Percentiles rank a stretch among this genome's conserved stretches.
These are phyloP conservation scores for Euptelea pleiosperma DNA, from an alignment of 164 flowering plant species.

Conservation along the genomic window DNA sequence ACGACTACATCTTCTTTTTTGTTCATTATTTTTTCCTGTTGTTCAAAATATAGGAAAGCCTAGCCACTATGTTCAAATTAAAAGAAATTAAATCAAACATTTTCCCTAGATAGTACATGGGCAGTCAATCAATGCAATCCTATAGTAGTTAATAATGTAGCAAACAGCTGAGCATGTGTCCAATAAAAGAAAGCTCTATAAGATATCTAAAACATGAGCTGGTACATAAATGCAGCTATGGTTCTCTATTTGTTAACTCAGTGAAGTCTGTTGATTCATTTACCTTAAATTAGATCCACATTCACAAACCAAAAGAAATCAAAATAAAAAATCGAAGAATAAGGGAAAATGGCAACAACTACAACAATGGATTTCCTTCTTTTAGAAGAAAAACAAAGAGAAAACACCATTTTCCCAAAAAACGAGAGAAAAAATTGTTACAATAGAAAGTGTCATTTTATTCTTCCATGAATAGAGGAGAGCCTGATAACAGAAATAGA, in stretches of 20 bases:
- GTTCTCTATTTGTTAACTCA: conserved; percentile 59
- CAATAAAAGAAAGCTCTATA: conserved; percentile 1
- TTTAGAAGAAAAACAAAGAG: too few relatives aligned
- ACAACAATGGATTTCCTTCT: too few relatives aligned
- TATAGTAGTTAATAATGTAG: neutral
- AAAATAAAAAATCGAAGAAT: neutral
- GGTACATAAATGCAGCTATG: conserved; percentile 26
- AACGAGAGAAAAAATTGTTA: too few relatives aligned
- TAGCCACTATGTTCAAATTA: too few relatives aligned
- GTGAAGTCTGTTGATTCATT: conserved; percentile 72
- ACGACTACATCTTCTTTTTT: too few relatives aligned
- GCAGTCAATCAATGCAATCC: neutral
- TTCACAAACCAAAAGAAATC: neutral
- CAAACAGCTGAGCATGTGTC: neutral
- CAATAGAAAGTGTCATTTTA: too few relatives aligned
- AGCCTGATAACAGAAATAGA: too few relatives aligned
- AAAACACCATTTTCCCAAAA: too few relatives aligned
- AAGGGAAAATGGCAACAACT: conserved; percentile 10
- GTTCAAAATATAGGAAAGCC: too few relatives aligned
- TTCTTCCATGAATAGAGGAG: too few relatives aligned
- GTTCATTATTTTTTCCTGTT: too few relatives aligned
- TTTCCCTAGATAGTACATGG: neutral
- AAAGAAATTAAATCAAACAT: neutral
- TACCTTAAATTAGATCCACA: conserved; percentile 34
- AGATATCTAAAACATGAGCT: neutral